Percentiles rank a stretch among this genome's conserved stretches.
Conservation (phyloP, 1,284 basidiomycete genomes). For the Irpex sp. region DNA sequence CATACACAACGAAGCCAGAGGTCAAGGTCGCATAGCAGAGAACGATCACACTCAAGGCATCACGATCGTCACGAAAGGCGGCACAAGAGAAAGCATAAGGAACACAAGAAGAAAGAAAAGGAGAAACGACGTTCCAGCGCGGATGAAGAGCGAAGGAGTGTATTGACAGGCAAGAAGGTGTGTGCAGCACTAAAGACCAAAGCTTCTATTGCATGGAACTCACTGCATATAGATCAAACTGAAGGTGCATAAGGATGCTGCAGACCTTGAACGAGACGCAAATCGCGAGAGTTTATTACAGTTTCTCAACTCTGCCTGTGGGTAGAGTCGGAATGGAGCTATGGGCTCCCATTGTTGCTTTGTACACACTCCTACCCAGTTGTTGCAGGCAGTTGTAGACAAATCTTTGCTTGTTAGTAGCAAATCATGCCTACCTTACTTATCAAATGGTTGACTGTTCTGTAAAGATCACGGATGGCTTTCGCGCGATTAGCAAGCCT, state of each 20-base stretch:
- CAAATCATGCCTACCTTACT: too few species aligned
- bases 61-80: constrained; percentile 2
- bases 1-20: background rate
- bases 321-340: constrained; percentile 22
- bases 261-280: constrained; percentile 48
- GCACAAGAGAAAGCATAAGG: constrained; percentile 8
- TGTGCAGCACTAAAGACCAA: constrained; percentile 1
- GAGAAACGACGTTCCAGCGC: constrained; percentile 20
- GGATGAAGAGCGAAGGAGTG: constrained; percentile 39
- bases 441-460: too few species aligned
- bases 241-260: constrained; percentile 54
- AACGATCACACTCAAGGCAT: constrained; percentile 1
- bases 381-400: background rate
- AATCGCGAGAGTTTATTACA: constrained; percentile 48
- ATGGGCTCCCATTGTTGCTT: background rate
- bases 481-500: too few species aligned
- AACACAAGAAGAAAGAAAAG: constrained; percentile 25
- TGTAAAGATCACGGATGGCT: too few species aligned
- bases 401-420: too few species aligned
- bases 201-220: background rate
- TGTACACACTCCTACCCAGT: background rate
- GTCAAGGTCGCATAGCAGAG: constrained; percentile 6
- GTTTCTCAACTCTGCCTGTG: constrained; percentile 52
- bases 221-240: constrained; percentile 45
- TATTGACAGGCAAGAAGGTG: constrained; percentile 56